These are phyloP conservation scores for Apiospora aurea DNA, from an alignment of 2,329 filamentous ascomycete species.

Conservation along the genomic window DNA sequence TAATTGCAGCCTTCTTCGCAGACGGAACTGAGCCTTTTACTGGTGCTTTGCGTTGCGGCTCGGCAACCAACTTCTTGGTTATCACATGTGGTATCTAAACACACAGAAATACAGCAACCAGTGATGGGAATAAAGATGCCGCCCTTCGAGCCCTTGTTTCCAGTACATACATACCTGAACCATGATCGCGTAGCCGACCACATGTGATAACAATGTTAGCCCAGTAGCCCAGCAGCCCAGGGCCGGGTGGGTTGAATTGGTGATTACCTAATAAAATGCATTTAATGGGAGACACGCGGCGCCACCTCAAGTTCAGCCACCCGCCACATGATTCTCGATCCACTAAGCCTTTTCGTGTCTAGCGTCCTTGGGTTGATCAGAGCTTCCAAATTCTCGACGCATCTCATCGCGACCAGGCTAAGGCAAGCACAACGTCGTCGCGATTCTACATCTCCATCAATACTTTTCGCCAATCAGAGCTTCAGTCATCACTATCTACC, in stretches of 20 bases:
- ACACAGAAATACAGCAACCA: neutral
- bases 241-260: neutral
- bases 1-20: neutral
- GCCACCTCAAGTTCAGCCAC: neutral
- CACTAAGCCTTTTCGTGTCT: conserved; percentile 10
- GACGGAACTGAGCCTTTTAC: neutral
- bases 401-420: neutral
- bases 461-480: neutral
- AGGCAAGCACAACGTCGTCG: neutral
- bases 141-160: neutral
- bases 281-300: neutral
- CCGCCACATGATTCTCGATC: neutral
- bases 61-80: neutral
- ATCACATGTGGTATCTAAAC: neutral
- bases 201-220: neutral
- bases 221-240: neutral
- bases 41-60: neutral
- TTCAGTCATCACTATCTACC: conserved; percentile 10
- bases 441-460: conserved; percentile 13
- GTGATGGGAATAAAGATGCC: neutral
- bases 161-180: neutral
- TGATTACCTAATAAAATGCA: neutral
- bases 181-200: too few relatives aligned
- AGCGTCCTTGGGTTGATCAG: neutral
- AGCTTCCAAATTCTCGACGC: conserved; percentile 21